Evolutionary conservation across 192 early-diverging fungal species (phyloP), one percentile per base, ranked within the genome.

Genomic region (Coemansia biformis): DNA sequence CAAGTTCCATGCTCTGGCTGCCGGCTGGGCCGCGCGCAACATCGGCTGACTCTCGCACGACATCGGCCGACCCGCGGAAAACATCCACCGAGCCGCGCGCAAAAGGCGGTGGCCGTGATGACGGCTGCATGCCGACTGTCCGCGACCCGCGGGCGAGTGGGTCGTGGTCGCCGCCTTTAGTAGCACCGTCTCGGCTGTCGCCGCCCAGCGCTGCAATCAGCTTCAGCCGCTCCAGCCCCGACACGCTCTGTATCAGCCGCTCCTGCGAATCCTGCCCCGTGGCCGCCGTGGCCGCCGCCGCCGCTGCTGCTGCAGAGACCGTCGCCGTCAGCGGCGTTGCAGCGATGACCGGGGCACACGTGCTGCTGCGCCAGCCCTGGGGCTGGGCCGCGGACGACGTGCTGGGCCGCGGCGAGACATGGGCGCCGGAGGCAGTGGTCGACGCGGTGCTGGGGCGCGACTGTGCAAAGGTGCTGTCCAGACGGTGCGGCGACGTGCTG

Each of bases 1-100:
- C 57, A 11, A 69, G 43, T 18, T 69, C 66, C 59, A 61, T 56
- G 50, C 66, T 69, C 36, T 59, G 34, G 57, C 57, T 54, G 42
- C 35, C 32, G n/a, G 18, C 44, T 7, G 41, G 14, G 10, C 36
- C n/a, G 34, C 59, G 59, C 40, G 24, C 29, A 21, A 54, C 22
- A 21, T 62, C 59, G 8, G 44, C 34, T 19, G 59, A 62, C 2
- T 28, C 51, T 0, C 57, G 48, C 41, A 17, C 11, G 37, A 19
- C 17, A 5, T 22, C 11, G 12, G 33, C 38, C 38, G 17, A 19
- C 19, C 17, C 38, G 19, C 22, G 17, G 18, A 10, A 10, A 17
- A 16, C 38, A 19, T 39, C 38, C 11, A 13, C 0, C 6, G 38
- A 39, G 12, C 38, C 38, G 38, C 38, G 38, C 17, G 19, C 3